Percentiles rank a stretch among this genome's conserved stretches.
Conservation (phyloP, 2,329 filamentous ascomycete genomes). For the Fusarium torreyae region DNA sequence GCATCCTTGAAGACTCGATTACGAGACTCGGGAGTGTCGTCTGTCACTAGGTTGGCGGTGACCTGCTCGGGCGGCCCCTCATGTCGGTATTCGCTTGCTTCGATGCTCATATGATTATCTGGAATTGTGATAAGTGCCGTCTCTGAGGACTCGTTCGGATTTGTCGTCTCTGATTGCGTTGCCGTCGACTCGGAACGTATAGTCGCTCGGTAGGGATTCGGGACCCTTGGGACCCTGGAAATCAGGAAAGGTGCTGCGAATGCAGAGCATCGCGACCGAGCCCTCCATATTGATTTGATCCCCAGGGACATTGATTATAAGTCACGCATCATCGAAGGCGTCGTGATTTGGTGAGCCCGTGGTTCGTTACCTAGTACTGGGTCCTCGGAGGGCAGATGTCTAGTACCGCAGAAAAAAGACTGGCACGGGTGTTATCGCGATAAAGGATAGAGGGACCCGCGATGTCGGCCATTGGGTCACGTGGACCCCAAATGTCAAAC, state of each 20-base stretch:
- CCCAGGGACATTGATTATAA: conserved; percentile 64
- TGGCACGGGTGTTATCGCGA: conserved; percentile 44
- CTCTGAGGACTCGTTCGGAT: conserved; percentile 3
- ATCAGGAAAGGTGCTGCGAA: conserved; percentile 43
- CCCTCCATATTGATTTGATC: conserved; percentile 62
- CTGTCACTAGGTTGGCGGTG: conserved; percentile 24
- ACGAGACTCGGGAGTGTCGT: conserved; percentile 39
- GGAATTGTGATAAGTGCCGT: conserved; percentile 12
- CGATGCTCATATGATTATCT: conserved; percentile 5
- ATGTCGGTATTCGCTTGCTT: conserved; percentile 4
- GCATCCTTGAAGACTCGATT: conserved; percentile 51
- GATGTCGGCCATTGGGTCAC: conserved; percentile 36
- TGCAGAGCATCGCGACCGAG: conserved; percentile 54
- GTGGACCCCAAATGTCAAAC: conserved; percentile 19
- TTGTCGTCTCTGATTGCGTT: conserved; percentile 9
- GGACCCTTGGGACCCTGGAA: conserved; percentile 40
- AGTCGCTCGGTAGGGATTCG: conserved; percentile 21
- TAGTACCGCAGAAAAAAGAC: conserved; percentile 40
- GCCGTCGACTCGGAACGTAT: conserved; percentile 44
- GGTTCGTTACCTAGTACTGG: conserved; percentile 28
- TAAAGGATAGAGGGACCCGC: conserved; percentile 27
- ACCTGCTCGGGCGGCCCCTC: conserved; percentile 20
- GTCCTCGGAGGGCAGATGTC: conserved; percentile 17
- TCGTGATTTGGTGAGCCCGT: conserved; percentile 19
- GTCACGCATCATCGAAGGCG: conserved; percentile 53